Conservation (phyloP, 768 basidiomycete species). For the Hortiboletus flavorubellus region DNA sequence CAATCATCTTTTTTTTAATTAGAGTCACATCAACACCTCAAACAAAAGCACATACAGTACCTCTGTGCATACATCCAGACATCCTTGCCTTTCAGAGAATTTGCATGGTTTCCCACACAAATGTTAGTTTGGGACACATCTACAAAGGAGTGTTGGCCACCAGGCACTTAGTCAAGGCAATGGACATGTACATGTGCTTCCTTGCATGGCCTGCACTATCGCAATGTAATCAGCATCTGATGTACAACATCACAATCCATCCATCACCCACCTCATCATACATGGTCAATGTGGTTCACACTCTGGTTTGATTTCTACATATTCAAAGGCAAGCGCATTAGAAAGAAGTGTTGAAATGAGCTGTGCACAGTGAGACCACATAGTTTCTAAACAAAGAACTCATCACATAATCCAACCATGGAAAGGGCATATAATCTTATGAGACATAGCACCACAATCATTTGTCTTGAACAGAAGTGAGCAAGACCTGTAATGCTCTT, state of each 20-base stretch:
- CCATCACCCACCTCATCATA: slow-evolving; percentile 45
- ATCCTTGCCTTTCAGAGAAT: slow-evolving; percentile 46
- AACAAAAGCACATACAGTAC: slow-evolving; percentile 28
- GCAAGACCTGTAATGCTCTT: background rate
- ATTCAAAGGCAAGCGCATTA: slow-evolving; percentile 47
- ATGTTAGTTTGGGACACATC: slow-evolving; percentile 51
- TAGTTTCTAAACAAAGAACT: slow-evolving; percentile 37
- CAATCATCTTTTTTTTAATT: slow-evolving; percentile 38
- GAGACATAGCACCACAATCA: slow-evolving; percentile 63
- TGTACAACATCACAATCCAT: background rate
- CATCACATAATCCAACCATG: background rate
- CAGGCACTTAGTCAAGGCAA: rapidly evolving
- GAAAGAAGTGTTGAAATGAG: slow-evolving; percentile 41
- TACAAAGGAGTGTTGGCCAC: slow-evolving; percentile 18
- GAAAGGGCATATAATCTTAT: slow-evolving; percentile 33
- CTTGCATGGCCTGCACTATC: slow-evolving; percentile 55
- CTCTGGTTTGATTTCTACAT: slow-evolving; percentile 43
- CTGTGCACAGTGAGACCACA: slow-evolving; percentile 46
- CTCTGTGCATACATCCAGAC: slow-evolving; percentile 50
- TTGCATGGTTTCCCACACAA: slow-evolving; percentile 53
- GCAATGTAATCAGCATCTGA: background rate
- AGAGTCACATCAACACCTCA: background rate
- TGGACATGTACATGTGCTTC: slow-evolving; percentile 45
- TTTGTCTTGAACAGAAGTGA: slow-evolving; percentile 40
- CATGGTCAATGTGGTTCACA: slow-evolving; percentile 42